phyloP scores from a whole-genome alignment of 2,329 filamentous ascomycete species.

The Scedosporium dehoogii region DNA sequence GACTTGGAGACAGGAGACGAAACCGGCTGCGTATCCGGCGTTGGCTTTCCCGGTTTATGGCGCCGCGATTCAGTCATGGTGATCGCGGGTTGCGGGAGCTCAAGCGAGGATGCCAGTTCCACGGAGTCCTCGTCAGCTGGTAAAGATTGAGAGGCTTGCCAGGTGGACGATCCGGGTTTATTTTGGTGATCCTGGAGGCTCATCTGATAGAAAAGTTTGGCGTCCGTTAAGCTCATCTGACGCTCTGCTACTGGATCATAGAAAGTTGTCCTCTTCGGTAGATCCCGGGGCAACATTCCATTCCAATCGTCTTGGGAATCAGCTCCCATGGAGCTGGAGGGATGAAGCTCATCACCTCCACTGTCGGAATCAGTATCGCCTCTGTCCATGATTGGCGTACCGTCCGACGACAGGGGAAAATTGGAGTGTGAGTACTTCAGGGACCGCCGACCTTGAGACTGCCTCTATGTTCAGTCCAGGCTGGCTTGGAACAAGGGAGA shows the following conservation, averaged over 20 bases:
- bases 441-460: too few relatives aligned
- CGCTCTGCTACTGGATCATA: constrained; percentile 93
- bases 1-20: background rate
- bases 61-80: background rate
- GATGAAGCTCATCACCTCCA: constrained; percentile 5
- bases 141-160: background rate
- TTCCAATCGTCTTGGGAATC: constrained; percentile 24
- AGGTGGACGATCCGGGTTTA: background rate
- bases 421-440: too few relatives aligned
- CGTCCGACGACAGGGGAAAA: too few relatives aligned
- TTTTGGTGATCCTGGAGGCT: background rate
- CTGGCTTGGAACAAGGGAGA: too few relatives aligned
- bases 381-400: background rate
- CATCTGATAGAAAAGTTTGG: constrained; percentile 85
- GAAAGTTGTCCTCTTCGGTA: constrained; percentile 67
- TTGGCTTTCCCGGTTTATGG: background rate
- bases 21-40: background rate
- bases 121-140: background rate
- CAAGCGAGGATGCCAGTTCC: constrained; percentile 1
- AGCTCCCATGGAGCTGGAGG: background rate
- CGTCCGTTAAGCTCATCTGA: constrained; percentile 86
- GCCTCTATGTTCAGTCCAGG: too few relatives aligned
- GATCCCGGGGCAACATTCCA: constrained; percentile 51
- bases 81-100: background rate
- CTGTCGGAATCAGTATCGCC: constrained; percentile 5